phyloP scores from a whole-genome alignment of 2,329 filamentous ascomycete species.

The Chaetomium olivaceum region DNA sequence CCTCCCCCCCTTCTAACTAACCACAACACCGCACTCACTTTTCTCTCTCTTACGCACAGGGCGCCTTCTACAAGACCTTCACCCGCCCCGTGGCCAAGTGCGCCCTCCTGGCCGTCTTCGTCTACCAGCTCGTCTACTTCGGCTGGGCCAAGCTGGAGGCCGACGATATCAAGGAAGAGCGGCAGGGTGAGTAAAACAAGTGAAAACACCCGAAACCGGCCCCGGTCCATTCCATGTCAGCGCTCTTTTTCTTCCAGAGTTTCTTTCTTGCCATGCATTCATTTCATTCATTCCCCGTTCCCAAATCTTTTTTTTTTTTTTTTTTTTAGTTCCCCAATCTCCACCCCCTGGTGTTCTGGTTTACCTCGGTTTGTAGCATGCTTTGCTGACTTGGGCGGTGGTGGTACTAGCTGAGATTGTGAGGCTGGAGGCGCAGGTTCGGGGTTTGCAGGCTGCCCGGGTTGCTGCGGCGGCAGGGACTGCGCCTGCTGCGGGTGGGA shows the following conservation, averaged over 20 bases:
- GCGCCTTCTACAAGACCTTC: conserved; percentile 73
- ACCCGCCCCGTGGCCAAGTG: conserved; percentile 72
- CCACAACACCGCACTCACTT: neutral
- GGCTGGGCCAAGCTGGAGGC: conserved; percentile 73
- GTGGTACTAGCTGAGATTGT: conserved; percentile 29
- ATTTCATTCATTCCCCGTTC: neutral
- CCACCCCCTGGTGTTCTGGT: neutral
- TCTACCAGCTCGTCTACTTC: conserved; percentile 77
- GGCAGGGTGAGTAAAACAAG: conserved; percentile 50
- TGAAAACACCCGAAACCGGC: no score
- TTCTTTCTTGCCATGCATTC: neutral
- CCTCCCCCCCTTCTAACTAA: neutral
- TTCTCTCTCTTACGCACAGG: no score
- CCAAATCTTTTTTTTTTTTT: neutral
- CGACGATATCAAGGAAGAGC: conserved; percentile 64
- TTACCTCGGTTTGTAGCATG: neutral
- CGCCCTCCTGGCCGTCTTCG: conserved; percentile 72
- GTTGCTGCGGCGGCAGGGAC: neutral
- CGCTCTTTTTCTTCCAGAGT: neutral
- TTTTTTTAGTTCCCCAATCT: no score
- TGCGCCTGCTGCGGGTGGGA: neutral
- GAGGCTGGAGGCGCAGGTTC: conserved; percentile 30
- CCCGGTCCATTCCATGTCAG: neutral
- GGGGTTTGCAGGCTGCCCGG: conserved; percentile 22
- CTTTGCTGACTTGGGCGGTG: neutral